phyloP scores from a whole-genome alignment of 2,329 filamentous ascomycete genomes.

The Chaetomium sp. region DNA sequence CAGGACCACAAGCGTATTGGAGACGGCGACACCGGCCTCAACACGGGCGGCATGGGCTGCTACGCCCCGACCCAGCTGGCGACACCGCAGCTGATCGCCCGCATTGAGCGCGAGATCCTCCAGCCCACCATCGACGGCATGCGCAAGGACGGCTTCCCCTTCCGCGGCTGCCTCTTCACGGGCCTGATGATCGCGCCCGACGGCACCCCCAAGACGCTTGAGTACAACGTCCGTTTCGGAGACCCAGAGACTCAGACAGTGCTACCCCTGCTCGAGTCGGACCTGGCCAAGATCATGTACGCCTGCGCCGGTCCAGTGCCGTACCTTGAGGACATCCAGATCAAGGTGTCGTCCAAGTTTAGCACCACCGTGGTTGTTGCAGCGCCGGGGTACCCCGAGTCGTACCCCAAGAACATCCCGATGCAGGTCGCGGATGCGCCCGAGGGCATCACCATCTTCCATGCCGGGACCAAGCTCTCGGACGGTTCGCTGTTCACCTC shows the following conservation, averaged over 20 bases:
- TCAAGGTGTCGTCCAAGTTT: slow-evolving; percentile 63
- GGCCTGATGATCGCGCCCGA: slow-evolving; percentile 86
- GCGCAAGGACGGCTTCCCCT: slow-evolving; percentile 69
- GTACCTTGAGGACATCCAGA: slow-evolving; percentile 61
- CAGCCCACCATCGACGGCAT: slow-evolving; percentile 86
- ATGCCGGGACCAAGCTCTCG: slow-evolving; percentile 73
- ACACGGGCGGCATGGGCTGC: slow-evolving; percentile 97
- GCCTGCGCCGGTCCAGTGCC: slow-evolving; percentile 63
- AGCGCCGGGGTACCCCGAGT: slow-evolving; percentile 81
- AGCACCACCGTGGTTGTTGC: slow-evolving; percentile 92
- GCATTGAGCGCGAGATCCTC: slow-evolving; percentile 76
- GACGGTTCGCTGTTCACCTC: slow-evolving; percentile 62
- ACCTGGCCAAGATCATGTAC: slow-evolving; percentile 82
- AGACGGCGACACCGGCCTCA: slow-evolving; percentile 83
- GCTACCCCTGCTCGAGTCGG: slow-evolving; percentile 73
- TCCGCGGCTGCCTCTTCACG: slow-evolving; percentile 73
- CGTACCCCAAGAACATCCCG: slow-evolving; percentile 71
- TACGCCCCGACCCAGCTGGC: slow-evolving; percentile 86
- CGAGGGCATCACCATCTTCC: slow-evolving; percentile 68
- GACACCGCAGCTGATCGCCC: slow-evolving; percentile 65
- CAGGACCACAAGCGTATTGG: slow-evolving; percentile 96
- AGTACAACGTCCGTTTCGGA: slow-evolving; percentile 91
- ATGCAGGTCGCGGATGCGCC: slow-evolving; percentile 45
- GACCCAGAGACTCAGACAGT: slow-evolving; percentile 89
- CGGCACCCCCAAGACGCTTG: slow-evolving; percentile 69